phyloP scores from a whole-genome alignment of 1,139 yeast species.

The Insectozyma bohioensis region DNA sequence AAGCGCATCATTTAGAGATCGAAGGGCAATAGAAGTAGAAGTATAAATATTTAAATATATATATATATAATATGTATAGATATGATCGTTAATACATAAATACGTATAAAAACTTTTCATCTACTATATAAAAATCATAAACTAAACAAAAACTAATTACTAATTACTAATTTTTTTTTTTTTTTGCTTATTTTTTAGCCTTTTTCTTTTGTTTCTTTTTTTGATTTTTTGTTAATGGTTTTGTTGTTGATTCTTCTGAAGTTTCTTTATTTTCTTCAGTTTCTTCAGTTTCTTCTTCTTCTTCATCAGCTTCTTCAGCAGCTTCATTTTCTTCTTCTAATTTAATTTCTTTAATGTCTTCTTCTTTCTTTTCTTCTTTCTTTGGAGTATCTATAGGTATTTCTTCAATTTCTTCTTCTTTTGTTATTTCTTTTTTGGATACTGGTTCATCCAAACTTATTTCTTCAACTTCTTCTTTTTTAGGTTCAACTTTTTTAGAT shows the following conservation, averaged over 20 bases:
- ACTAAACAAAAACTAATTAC: too few relatives aligned
- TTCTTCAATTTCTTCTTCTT: slow-evolving; percentile 8
- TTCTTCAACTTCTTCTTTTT: slow-evolving; percentile 5
- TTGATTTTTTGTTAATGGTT: slow-evolving; percentile 7
- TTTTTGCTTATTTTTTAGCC: slow-evolving; percentile 6
- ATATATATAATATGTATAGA: too few relatives aligned
- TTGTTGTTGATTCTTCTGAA: slow-evolving; percentile 6
- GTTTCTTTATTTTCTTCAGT: slow-evolving; percentile 7
- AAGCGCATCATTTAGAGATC: too few relatives aligned
- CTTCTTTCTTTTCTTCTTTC: not conserved
- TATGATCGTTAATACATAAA: too few relatives aligned
- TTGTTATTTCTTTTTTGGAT: not conserved
- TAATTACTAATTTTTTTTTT: too few relatives aligned
- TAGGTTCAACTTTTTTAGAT: slow-evolving; percentile 2
- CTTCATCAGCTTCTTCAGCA: slow-evolving; percentile 20
- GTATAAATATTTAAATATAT: too few relatives aligned
- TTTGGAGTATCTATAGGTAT: too few relatives aligned
- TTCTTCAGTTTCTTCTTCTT: slow-evolving; percentile 3
- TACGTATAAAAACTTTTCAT: too few relatives aligned
- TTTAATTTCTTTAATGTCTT: slow-evolving; percentile 10
- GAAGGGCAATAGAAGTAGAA: too few relatives aligned
- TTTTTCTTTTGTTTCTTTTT: slow-evolving; percentile 11
- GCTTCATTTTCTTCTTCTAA: slow-evolving; percentile 40
- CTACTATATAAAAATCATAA: too few relatives aligned
- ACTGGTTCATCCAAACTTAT: too few relatives aligned